Evolutionary conservation across 148 eudicot species (phyloP).

Genomic region (Silene uniflora): DNA sequence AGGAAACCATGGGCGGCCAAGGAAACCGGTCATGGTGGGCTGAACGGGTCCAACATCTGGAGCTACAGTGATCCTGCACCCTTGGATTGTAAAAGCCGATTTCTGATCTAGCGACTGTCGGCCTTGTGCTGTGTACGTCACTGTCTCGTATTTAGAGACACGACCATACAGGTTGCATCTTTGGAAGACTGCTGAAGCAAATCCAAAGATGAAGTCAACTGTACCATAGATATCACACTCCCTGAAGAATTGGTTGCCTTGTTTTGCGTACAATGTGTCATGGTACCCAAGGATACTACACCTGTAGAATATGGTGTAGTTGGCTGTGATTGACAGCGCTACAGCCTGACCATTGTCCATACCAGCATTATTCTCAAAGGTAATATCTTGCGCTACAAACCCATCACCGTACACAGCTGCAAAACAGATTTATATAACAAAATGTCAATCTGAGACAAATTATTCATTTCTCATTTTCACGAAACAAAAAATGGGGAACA

Average conservation of each 20-base stretch:
- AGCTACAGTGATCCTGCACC: conserved; percentile 47
- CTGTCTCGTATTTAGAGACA: conserved; percentile 33
- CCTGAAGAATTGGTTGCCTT: conserved; percentile 64
- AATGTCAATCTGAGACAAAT: neutral
- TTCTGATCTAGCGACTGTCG: conserved; percentile 48
- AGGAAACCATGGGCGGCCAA: conserved; percentile 71
- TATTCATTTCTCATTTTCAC: neutral
- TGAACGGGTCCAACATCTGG: conserved; percentile 42
- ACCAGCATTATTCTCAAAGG: conserved; percentile 72
- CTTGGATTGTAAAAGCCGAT: conserved; percentile 57
- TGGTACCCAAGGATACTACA: conserved; percentile 68
- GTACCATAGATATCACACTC: conserved; percentile 74
- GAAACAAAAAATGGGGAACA: too few species aligned
- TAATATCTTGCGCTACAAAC: conserved; percentile 62
- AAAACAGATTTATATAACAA: neutral
- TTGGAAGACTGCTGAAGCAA: conserved; percentile 69
- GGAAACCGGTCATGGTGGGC: conserved; percentile 32
- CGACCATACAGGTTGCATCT: conserved; percentile 65
- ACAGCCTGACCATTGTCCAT: conserved; percentile 37
- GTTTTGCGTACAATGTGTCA: conserved; percentile 66
- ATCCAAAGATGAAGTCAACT: conserved; percentile 75
- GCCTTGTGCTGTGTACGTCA: conserved; percentile 69
- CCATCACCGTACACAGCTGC: conserved; percentile 68
- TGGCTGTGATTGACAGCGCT: conserved; percentile 21
- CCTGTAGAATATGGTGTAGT: conserved; percentile 53